Percentiles rank a stretch among this genome's conserved stretches.
Evolutionary conservation across 306 rosid genomes (phyloP).

Genomic region (Pueraria montana): DNA sequence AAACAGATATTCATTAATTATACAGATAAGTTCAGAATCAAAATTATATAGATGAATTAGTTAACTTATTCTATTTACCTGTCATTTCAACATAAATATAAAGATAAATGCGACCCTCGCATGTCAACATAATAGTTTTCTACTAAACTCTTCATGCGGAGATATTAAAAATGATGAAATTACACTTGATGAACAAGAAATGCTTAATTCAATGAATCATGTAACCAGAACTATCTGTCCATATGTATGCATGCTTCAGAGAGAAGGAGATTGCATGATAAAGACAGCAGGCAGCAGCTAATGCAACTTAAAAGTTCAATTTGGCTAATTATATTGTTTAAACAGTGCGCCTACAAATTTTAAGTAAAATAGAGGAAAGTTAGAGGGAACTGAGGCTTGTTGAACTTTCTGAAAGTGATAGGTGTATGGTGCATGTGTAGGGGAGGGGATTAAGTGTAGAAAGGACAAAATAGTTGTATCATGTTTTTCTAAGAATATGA

Average conservation of each 20-base stretch:
- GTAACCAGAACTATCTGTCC: too few relatives aligned
- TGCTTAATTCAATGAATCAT: neutral
- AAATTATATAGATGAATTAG: too few relatives aligned
- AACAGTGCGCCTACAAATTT: neutral
- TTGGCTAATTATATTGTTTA: neutral
- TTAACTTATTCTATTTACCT: too few relatives aligned
- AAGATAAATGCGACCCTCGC: too few relatives aligned
- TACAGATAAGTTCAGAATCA: too few relatives aligned
- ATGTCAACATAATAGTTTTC: neutral
- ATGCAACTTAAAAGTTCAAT: slow-evolving; percentile 5
- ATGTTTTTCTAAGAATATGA: neutral
- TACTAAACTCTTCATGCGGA: neutral
- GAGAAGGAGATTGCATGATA: slow-evolving; percentile 14
- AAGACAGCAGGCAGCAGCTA: slow-evolving; percentile 11
- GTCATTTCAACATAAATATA: too few relatives aligned
- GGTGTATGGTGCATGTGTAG: neutral
- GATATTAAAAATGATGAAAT: neutral
- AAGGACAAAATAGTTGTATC: slow-evolving; percentile 1
- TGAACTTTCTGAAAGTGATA: neutral
- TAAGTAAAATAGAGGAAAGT: neutral
- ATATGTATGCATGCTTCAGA: too few relatives aligned
- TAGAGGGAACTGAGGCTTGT: neutral
- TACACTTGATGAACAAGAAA: neutral
- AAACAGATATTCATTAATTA: too few relatives aligned
- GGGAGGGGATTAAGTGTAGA: neutral